Evolutionary conservation across 2,329 filamentous ascomycete genomes (phyloP), one percentile per base, ranked within the genome.

Genomic region (Aspergillus sp.): DNA sequence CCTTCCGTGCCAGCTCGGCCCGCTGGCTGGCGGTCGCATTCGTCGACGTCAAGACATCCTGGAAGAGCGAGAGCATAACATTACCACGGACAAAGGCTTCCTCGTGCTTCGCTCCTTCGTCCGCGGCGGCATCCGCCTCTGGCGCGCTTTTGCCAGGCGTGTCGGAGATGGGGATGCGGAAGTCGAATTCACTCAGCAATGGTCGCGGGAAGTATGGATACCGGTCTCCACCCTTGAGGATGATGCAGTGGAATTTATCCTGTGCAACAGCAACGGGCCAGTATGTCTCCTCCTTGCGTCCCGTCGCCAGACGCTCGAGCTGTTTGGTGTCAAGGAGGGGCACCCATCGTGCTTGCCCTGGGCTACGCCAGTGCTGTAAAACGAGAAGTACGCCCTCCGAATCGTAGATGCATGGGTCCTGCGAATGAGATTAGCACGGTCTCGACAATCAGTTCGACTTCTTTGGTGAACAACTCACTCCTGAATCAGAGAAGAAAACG

Each of bases 401-500:
- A 75, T 98, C 95, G 75, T 98, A 99, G 59, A 98, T 93, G 74
- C 92, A 97, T 6, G 95, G 95, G 69, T 99, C 93, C 89, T 92
- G 51, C 6, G 22, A 16, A 24, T 10, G 46, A 22, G 2, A 46
- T 32, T 26, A 47, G 55, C n/a, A 46, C 26, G 1, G 20, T 11
- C 32, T 22, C 9, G 39, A 47, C 16, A n/a, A 42, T 42, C 36
- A 14, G 36, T n/a, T 7, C 6, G 16, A 42, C 16, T 59, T 57
- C 22, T 31, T 10, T 11, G 32, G 4, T 42, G 7, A 18, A 29
- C 20, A 10, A 71, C 87, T 77, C 81, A 92, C 90, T n/a, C 95
- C 95, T 60, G 85, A 86, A 69, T 96, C 91, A 14, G 92, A 96
- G 76, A 96, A 99, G 81, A 98, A 96, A 45, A 96, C 89, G 59